These are phyloP conservation scores for Botryobasidium botryosum DNA, from an alignment of 768 basidiomycete genomes.

Conservation along the genomic window DNA sequence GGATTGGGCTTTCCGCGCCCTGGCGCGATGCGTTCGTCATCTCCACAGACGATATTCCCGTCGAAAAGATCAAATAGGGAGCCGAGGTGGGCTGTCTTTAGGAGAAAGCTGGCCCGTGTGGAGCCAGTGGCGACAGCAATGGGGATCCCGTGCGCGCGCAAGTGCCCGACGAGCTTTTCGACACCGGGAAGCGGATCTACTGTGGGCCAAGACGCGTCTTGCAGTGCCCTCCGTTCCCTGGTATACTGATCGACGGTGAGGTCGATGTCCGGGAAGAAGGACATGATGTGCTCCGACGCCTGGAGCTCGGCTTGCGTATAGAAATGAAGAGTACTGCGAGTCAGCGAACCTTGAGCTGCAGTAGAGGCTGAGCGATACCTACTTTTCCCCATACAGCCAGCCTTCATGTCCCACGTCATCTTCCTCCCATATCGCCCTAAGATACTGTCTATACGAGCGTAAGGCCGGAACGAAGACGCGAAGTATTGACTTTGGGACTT, in stretches of 20 bases:
- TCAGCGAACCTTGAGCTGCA: not conserved
- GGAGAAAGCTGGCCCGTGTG: slow-evolving; percentile 40
- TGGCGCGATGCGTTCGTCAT: slow-evolving; percentile 32
- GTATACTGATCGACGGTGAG: slow-evolving; percentile 47
- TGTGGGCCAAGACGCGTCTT: slow-evolving; percentile 51
- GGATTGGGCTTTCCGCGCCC: slow-evolving; percentile 57
- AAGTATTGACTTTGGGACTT: slow-evolving; percentile 15
- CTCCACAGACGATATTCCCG: slow-evolving; percentile 50
- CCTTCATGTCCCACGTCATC: slow-evolving; percentile 82
- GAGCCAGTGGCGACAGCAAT: slow-evolving; percentile 75
- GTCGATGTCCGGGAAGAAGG: slow-evolving; percentile 58
- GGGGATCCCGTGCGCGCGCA: slow-evolving; percentile 48
- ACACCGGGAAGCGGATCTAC: slow-evolving; percentile 62
- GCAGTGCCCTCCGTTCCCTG: slow-evolving; percentile 33
- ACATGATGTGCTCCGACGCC: slow-evolving; percentile 49
- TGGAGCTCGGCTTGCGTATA: slow-evolving; percentile 59
- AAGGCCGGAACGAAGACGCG: not conserved
- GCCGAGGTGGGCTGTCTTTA: slow-evolving; percentile 50
- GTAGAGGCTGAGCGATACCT: slow-evolving; percentile 11
- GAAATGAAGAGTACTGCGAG: not conserved
- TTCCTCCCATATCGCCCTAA: slow-evolving; percentile 51
- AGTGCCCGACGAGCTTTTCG: slow-evolving; percentile 47
- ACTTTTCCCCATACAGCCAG: slow-evolving; percentile 83
- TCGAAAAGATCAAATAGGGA: slow-evolving; percentile 42
- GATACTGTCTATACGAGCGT: slow-evolving; percentile 38